Conservation (phyloP, 495 filamentous ascomycete genomes). For the Hypoxylon trugodes region DNA sequence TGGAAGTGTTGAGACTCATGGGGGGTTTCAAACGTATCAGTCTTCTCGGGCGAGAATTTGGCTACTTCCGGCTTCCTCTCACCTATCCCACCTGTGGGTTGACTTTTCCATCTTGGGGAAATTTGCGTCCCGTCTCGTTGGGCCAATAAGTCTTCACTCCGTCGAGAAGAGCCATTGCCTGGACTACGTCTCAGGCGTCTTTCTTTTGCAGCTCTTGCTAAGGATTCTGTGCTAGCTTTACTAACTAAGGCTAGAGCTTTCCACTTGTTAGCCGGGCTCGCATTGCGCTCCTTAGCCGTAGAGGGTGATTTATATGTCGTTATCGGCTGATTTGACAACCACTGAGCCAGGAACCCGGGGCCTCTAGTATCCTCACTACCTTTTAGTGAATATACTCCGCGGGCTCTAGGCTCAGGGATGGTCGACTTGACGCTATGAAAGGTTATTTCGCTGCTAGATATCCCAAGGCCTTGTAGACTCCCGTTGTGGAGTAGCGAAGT, state of each 20-base stretch:
- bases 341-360: background rate
- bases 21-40: slow-evolving; percentile 8
- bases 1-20: background rate
- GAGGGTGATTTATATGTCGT: slow-evolving; percentile 15
- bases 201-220: slow-evolving; percentile 35
- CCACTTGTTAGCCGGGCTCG: slow-evolving; percentile 25
- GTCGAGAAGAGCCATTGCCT: slow-evolving; percentile 4
- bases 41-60: slow-evolving; percentile 21
- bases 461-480: background rate
- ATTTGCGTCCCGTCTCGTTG: background rate
- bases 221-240: slow-evolving; percentile 36
- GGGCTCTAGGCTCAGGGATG: slow-evolving; percentile 9
- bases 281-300: slow-evolving; percentile 2
- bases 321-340: background rate
- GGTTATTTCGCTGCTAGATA: slow-evolving; percentile 22
- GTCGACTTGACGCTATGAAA: slow-evolving; percentile 17
- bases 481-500: background rate
- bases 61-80: slow-evolving; percentile 1
- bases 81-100: background rate
- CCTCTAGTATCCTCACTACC: background rate
- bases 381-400: background rate
- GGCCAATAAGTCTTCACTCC: slow-evolving; percentile 19
- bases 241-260: slow-evolving; percentile 31
- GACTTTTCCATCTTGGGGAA: slow-evolving; percentile 22
- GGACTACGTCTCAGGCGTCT: slow-evolving; percentile 38